phyloP scores from a whole-genome alignment of 106 monocot species.

The Acorus calamus region DNA sequence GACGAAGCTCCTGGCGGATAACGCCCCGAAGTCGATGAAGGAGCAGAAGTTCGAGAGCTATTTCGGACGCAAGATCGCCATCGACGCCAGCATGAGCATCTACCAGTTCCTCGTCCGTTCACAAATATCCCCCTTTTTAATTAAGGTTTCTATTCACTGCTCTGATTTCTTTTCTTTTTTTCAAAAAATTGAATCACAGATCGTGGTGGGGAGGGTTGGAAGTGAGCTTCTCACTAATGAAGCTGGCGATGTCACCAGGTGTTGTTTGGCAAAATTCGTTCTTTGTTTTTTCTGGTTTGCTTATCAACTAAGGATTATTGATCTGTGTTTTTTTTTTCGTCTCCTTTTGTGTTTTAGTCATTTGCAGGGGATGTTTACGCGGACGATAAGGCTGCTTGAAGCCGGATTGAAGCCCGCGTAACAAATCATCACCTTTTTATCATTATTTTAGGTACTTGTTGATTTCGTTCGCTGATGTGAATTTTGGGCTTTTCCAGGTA shows the following conservation, averaged over 20 bases:
- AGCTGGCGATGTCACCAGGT: conserved; percentile 97
- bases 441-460: background rate
- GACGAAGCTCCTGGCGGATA: conserved; percentile 90
- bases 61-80: conserved; percentile 77
- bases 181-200: conserved; percentile 20
- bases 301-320: background rate
- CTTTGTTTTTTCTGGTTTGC: background rate
- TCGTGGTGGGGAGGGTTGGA: conserved; percentile 89
- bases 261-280: background rate
- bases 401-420: conserved; percentile 99
- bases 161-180: conserved; percentile 2
- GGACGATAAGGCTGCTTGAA: conserved; percentile 88
- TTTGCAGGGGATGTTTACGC: conserved; percentile 93
- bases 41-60: conserved; percentile 88
- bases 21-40: conserved; percentile 76
- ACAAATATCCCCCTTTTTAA: background rate
- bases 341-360: conserved; percentile 40
- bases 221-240: conserved; percentile 85
- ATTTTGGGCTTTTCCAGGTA: conserved; percentile 36
- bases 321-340: background rate
- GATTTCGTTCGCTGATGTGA: background rate
- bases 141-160: background rate
- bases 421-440: conserved; percentile 1
- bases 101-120: conserved; percentile 87
- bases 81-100: conserved; percentile 97